A percentile compares a stretch with the other conserved stretches of the same genome.
Conservation (phyloP, 2,329 filamentous ascomycete species). For the Apiospora rasikravindrae region DNA sequence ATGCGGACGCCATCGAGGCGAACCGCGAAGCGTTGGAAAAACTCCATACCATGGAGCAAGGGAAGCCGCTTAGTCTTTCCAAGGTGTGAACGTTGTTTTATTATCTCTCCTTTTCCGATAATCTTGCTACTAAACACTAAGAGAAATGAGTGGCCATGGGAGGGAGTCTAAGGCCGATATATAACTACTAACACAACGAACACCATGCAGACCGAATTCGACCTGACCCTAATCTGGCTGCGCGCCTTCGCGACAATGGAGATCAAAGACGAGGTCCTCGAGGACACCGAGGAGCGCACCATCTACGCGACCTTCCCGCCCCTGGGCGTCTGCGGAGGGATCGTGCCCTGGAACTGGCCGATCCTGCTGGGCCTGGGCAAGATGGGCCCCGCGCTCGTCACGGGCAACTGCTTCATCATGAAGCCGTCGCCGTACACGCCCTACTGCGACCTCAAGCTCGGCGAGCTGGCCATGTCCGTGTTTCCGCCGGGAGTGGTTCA, state of each 20-base stretch:
- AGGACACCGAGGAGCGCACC: conserved; percentile 43
- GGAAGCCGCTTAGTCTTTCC: conserved; percentile 38
- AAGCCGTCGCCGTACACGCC: conserved; percentile 39
- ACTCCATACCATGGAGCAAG: conserved; percentile 36
- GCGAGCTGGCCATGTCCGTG: conserved; percentile 60
- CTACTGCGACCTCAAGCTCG: conserved; percentile 63
- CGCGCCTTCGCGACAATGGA: conserved; percentile 37
- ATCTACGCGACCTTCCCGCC: conserved; percentile 44
- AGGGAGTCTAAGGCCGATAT: too few species aligned
- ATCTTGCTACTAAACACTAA: too few species aligned
- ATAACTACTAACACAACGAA: too few species aligned
- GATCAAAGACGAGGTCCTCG: conserved; percentile 45
- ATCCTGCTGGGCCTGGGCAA: conserved; percentile 59
- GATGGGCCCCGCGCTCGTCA: conserved; percentile 60
- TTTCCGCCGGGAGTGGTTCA: conserved; percentile 68
- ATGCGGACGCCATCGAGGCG: conserved; percentile 34
- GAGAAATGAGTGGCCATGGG: too few species aligned
- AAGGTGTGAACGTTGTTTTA: too few species aligned
- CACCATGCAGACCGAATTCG: conserved; percentile 27
- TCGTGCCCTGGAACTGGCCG: conserved; percentile 64
- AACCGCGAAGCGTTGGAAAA: conserved; percentile 28
- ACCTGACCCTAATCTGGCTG: conserved; percentile 35
- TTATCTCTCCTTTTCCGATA: too few species aligned
- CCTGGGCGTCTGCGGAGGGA: conserved; percentile 51
- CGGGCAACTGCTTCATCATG: conserved; percentile 55